Conservation (phyloP, 495 filamentous ascomycete species). For the Xeromyces bisporus region DNA sequence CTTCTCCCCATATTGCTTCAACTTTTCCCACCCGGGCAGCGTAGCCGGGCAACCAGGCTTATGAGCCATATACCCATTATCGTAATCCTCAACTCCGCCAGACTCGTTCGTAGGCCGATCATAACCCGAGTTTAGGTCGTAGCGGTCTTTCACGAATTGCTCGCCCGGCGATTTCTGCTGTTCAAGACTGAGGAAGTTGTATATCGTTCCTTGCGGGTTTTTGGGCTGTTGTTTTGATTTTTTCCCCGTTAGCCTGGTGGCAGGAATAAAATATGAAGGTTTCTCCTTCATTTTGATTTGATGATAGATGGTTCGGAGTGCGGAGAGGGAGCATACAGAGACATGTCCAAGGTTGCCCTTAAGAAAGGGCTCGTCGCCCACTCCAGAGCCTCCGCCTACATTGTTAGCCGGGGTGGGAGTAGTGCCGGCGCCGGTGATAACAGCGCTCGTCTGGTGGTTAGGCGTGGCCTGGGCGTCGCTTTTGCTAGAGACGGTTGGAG, state of each 20-base stretch:
- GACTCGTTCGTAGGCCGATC: too few relatives aligned
- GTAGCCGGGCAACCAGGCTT: constrained; percentile 18
- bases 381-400: constrained; percentile 6
- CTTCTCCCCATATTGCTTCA: constrained; percentile 13
- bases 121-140: constrained; percentile 5
- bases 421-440: constrained; percentile 13
- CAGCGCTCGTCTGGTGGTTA: constrained; percentile 7
- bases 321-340: constrained; percentile 6
- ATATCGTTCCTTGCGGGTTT: constrained; percentile 12
- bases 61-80: constrained; percentile 18
- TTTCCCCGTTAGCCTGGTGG: neutral
- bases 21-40: constrained; percentile 17
- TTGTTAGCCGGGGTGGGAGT: constrained; percentile 21
- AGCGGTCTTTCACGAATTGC: constrained; percentile 3
- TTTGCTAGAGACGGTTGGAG: neutral
- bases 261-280: neutral
- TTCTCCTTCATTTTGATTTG: too few relatives aligned
- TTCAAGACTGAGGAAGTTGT: constrained; percentile 13
- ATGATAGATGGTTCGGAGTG: too few relatives aligned
- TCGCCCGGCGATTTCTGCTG: constrained; percentile 19
- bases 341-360: constrained; percentile 16
- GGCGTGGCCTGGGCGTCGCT: constrained; percentile 1
- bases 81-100: constrained; percentile 21
- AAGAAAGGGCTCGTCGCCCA: constrained; percentile 9
- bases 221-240: too few relatives aligned